A percentile compares a stretch with the other conserved stretches of the same genome.
Evolutionary conservation across 2,329 filamentous ascomycete genomes (phyloP).

Genomic region (Xylariaceae sp.): DNA sequence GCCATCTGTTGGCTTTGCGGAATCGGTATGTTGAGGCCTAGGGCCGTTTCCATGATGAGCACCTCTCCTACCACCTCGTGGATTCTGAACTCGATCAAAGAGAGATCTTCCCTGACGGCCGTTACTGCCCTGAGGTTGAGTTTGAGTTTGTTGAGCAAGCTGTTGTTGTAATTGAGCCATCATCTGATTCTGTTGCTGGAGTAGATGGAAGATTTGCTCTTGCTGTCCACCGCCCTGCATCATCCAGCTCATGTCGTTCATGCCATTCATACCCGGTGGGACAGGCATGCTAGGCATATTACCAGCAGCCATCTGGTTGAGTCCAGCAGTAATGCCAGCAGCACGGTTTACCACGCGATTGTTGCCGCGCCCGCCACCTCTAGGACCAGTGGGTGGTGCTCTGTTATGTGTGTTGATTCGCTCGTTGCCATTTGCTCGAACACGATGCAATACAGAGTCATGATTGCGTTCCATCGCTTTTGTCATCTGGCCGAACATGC

Average conservation of each 20-base stretch:
- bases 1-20: constrained; percentile 45
- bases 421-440: constrained; percentile 75
- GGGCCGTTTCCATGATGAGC: constrained; percentile 52
- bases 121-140: constrained; percentile 50
- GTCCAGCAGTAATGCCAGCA: constrained; percentile 57
- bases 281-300: too few relatives aligned
- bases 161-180: constrained; percentile 77
- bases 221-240: constrained; percentile 66
- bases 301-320: constrained; percentile 46
- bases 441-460: constrained; percentile 81
- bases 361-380: constrained; percentile 59
- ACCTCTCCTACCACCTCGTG: constrained; percentile 58
- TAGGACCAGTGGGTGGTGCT: constrained; percentile 74
- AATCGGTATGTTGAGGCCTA: constrained; percentile 41
- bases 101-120: constrained; percentile 64
- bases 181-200: constrained; percentile 87
- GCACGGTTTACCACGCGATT: constrained; percentile 59
- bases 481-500: constrained; percentile 84
- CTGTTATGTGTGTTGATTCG: constrained; percentile 82
- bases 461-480: constrained; percentile 79
- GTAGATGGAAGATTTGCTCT: constrained; percentile 76
- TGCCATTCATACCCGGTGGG: constrained; percentile 52
- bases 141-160: constrained; percentile 59
- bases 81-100: constrained; percentile 74
- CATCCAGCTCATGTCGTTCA: constrained; percentile 56